Evolutionary conservation across 148 eudicot species (phyloP).

Genomic region (Rhododendron ovatum): DNA sequence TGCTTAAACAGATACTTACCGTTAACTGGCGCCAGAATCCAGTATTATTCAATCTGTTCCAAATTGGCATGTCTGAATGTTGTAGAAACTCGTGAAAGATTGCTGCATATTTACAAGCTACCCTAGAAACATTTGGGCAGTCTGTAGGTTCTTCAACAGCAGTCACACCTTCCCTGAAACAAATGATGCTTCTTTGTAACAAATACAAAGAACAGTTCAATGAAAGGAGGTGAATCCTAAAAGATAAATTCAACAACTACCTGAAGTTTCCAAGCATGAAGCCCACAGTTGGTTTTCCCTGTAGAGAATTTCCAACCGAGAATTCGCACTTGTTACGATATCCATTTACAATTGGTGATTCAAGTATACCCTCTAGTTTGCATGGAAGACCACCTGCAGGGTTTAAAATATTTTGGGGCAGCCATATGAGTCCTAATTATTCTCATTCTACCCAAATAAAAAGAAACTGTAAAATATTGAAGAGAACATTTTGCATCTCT

Average conservation of each 20-base stretch:
- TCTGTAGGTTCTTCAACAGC: slow-evolving; percentile 88
- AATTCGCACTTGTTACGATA: slow-evolving; percentile 98
- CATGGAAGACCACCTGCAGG: slow-evolving; percentile 87
- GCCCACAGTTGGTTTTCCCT: slow-evolving; percentile 79
- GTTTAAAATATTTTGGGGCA: slow-evolving; percentile 10
- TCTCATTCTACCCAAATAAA: not conserved
- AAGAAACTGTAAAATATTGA: not conserved
- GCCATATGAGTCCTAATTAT: not conserved
- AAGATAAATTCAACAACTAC: slow-evolving; percentile 23
- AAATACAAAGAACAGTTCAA: not conserved
- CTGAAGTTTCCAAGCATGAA: slow-evolving; percentile 97
- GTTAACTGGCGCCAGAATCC: slow-evolving; percentile 99
- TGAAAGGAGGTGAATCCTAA: not conserved
- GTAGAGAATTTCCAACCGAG: slow-evolving; percentile 79
- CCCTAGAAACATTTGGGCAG: slow-evolving; percentile 80
- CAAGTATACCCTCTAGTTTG: slow-evolving; percentile 83
- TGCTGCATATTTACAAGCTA: slow-evolving; percentile 68
- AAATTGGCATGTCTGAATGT: slow-evolving; percentile 65
- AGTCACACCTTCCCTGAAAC: slow-evolving; percentile 87
- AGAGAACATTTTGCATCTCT: not conserved
- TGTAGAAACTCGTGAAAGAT: slow-evolving; percentile 82
- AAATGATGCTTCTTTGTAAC: slow-evolving; percentile 5
- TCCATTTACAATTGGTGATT: slow-evolving; percentile 77
- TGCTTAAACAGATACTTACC: slow-evolving; percentile 32
- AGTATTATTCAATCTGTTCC: slow-evolving; percentile 84